Percentiles rank a stretch among this genome's conserved stretches.
phyloP scores from a whole-genome alignment of 805 yeast genomes.

The Wickerhamiella allomyrinae region DNA sequence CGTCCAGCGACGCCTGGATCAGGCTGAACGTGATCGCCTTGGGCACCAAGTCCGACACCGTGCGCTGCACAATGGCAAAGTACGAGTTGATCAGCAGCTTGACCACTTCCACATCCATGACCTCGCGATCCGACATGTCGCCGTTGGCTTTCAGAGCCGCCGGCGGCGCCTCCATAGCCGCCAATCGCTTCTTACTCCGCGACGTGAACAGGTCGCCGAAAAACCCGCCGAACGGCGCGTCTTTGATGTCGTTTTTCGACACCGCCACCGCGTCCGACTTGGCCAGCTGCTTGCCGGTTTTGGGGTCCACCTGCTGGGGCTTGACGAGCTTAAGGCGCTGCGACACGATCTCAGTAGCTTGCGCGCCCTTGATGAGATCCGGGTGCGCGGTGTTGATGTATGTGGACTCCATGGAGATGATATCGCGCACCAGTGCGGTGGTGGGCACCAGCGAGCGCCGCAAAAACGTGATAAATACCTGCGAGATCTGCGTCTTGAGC shows the following conservation, averaged over 20 bases:
- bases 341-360: conserved; percentile 84
- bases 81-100: conserved; percentile 81
- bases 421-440: conserved; percentile 66
- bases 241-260: conserved; percentile 21
- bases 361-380: conserved; percentile 84
- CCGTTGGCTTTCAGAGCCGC: conserved; percentile 86
- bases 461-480: conserved; percentile 64
- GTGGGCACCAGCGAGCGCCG: conserved; percentile 76
- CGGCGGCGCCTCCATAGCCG: conserved; percentile 94
- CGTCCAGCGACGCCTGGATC: conserved; percentile 65
- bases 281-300: conserved; percentile 73
- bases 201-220: conserved; percentile 91
- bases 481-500: conserved; percentile 76
- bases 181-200: conserved; percentile 83
- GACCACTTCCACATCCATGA: conserved; percentile 91
- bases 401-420: conserved; percentile 74
- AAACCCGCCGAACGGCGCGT: conserved; percentile 58
- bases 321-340: conserved; percentile 65
- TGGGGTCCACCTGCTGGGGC: conserved; percentile 75
- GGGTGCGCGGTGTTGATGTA: conserved; percentile 98
- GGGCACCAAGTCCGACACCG: conserved; percentile 86
- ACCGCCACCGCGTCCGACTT: conserved; percentile 15
- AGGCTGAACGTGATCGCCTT: conserved; percentile 89
- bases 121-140: conserved; percentile 81
- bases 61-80: conserved; percentile 81